These are phyloP conservation scores for Pyrenopolyporus hunteri DNA, from an alignment of 495 filamentous ascomycete genomes.

Conservation along the genomic window DNA sequence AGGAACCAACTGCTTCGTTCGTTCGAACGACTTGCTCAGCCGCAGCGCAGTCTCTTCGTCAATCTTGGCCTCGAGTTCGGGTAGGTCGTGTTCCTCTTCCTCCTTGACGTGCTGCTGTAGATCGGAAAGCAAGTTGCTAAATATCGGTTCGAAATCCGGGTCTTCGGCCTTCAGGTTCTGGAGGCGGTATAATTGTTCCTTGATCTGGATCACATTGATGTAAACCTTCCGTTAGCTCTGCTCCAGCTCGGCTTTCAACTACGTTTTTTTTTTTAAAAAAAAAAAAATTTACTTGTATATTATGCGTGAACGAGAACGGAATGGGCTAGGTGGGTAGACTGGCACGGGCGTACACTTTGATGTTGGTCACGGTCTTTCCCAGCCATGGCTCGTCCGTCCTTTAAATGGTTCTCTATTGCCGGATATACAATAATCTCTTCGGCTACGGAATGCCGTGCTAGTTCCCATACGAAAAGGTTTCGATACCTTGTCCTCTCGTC, in stretches of 20 bases:
- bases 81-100: constrained; percentile 63
- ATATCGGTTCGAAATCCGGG: constrained; percentile 55
- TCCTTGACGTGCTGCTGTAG: constrained; percentile 63
- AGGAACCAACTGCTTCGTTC: constrained; percentile 66
- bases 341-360: constrained; percentile 54
- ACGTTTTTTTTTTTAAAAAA: too few species aligned
- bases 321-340: neutral
- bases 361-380: constrained; percentile 65
- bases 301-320: too few species aligned
- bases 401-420: constrained; percentile 62
- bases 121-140: constrained; percentile 57
- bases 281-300: too few species aligned
- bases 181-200: constrained; percentile 63
- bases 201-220: constrained; percentile 53
- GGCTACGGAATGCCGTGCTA: constrained; percentile 66
- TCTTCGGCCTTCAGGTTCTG: constrained; percentile 57
- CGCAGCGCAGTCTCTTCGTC: constrained; percentile 40
- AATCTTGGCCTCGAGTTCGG: constrained; percentile 58
- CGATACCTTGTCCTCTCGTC: constrained; percentile 59
- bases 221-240: neutral
- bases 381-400: constrained; percentile 52
- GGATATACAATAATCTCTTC: constrained; percentile 75
- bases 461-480: constrained; percentile 72
- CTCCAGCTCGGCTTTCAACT: too few species aligned
- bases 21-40: constrained; percentile 58